A percentile compares a stretch with the other conserved stretches of the same genome.
phyloP scores from a whole-genome alignment of 2,329 filamentous ascomycete genomes.

The Stagonosporopsis rhizophila region DNA sequence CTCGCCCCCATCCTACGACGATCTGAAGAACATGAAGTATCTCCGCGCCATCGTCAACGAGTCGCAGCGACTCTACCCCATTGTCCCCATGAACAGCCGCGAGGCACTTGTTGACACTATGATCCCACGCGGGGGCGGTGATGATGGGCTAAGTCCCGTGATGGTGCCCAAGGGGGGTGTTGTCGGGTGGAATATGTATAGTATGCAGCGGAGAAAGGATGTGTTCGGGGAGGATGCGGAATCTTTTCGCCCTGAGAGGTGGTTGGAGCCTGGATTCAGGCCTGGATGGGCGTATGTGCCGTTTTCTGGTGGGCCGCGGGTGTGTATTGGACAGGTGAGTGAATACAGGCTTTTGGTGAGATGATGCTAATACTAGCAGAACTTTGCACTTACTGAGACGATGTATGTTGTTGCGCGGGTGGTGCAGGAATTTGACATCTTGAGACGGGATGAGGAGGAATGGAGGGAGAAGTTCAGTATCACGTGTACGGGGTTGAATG shows the following conservation, averaged over 20 bases:
- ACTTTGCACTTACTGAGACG: slow-evolving; percentile 35
- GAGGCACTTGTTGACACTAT: slow-evolving; percentile 36
- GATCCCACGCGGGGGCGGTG: slow-evolving; percentile 42
- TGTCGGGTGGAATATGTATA: slow-evolving; percentile 25
- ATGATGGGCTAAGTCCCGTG: slow-evolving; percentile 33
- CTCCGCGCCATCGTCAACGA: slow-evolving; percentile 43
- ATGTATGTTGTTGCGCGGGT: slow-evolving; percentile 32
- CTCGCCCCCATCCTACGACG: slow-evolving; percentile 28
- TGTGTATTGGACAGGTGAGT: slow-evolving; percentile 32
- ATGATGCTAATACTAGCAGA: slow-evolving; percentile 18
- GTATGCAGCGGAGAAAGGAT: slow-evolving; percentile 40
- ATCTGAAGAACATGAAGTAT: slow-evolving; percentile 42
- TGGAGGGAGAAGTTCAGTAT: slow-evolving; percentile 36
- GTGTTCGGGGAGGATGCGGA: slow-evolving; percentile 45
- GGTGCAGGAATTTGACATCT: slow-evolving; percentile 29
- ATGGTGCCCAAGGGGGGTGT: slow-evolving; percentile 36
- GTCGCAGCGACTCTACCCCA: slow-evolving; percentile 39
- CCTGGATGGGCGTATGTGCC: slow-evolving; percentile 41
- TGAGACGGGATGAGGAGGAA: slow-evolving; percentile 25
- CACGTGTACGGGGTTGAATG: slow-evolving; percentile 26
- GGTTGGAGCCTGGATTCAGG: slow-evolving; percentile 35
- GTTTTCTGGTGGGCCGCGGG: slow-evolving; percentile 36
- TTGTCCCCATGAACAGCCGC: slow-evolving; percentile 41
- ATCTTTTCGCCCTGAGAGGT: slow-evolving; percentile 43
- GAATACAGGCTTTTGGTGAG: not conserved